Evolutionary conservation across 2,329 filamentous ascomycete genomes (phyloP).

Genomic region (Laburnicola sp.): DNA sequence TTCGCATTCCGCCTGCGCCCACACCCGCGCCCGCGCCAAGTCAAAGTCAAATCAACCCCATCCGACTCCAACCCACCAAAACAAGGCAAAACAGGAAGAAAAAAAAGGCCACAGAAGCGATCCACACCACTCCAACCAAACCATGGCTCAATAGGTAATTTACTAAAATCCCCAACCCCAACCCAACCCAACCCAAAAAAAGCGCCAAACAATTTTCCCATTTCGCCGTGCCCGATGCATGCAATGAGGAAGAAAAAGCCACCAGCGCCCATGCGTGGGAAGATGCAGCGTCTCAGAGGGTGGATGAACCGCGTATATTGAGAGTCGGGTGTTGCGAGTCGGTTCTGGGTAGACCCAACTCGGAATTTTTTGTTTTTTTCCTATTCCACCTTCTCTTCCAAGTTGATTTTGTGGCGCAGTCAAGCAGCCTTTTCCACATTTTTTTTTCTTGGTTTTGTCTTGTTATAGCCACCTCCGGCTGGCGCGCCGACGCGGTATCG

Average conservation of each 20-base stretch:
- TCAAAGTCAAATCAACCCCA: too few relatives aligned
- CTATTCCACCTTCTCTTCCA: constrained; percentile 7
- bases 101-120: too few relatives aligned
- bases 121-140: background rate
- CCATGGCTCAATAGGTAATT: background rate
- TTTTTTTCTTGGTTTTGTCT: constrained; percentile 32
- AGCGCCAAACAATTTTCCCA: background rate
- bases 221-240: constrained; percentile 7
- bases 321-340: too few relatives aligned
- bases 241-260: background rate
- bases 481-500: background rate
- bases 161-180: too few relatives aligned
- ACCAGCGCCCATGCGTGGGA: background rate
- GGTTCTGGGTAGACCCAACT: background rate
- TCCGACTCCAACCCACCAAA: too few relatives aligned
- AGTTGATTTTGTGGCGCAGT: constrained; percentile 11
- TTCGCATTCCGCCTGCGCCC: too few relatives aligned
- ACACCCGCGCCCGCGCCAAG: too few relatives aligned
- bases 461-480: background rate
- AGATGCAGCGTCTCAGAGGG: too few relatives aligned
- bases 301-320: too few relatives aligned
- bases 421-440: constrained; percentile 24
- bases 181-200: too few relatives aligned
- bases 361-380: background rate
- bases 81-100: too few relatives aligned